A percentile compares a stretch with the other conserved stretches of the same genome.
phyloP scores from a whole-genome alignment of 495 filamentous ascomycete species.

The Astrothelium macrocarpum region DNA sequence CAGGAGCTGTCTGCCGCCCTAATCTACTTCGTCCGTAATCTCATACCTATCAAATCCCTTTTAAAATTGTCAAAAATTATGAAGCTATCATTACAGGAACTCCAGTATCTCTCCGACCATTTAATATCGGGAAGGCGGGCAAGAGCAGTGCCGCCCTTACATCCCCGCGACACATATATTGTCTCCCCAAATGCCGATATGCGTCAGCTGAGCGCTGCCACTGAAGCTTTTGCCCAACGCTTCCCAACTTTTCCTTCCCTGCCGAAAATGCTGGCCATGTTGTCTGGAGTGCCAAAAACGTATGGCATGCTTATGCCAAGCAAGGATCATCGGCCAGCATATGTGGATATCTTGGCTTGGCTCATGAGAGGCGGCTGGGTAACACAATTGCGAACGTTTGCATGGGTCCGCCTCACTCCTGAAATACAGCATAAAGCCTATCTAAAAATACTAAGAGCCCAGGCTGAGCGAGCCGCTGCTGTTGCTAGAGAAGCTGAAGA shows the following conservation, averaged over 20 bases:
- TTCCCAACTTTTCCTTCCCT: constrained; percentile 77
- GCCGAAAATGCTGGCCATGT: constrained; percentile 69
- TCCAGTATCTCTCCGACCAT: constrained; percentile 78
- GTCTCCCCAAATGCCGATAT: constrained; percentile 86
- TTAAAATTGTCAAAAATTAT: constrained; percentile 55
- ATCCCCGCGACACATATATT: constrained; percentile 85
- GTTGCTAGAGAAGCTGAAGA: not conserved
- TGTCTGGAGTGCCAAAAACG: constrained; percentile 66
- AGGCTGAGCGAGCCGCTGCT: not conserved
- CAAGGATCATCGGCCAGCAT: constrained; percentile 76
- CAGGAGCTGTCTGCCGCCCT: constrained; percentile 58
- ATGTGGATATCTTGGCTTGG: constrained; percentile 87
- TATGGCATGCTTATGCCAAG: constrained; percentile 77
- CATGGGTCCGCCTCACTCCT: constrained; percentile 56
- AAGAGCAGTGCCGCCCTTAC: constrained; percentile 81
- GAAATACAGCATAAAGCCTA: not conserved
- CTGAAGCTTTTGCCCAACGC: constrained; percentile 56
- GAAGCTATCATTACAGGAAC: constrained; percentile 62
- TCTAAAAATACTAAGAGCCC: not conserved
- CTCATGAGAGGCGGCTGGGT: constrained; percentile 87
- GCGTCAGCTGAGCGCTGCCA: constrained; percentile 58
- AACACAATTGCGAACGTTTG: constrained; percentile 80
- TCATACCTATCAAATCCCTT: constrained; percentile 69
- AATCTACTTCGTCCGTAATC: constrained; percentile 71
- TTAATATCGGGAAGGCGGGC: constrained; percentile 92